Evolutionary conservation across 164 flowering plant genomes (phyloP), one percentile per base, ranked within the genome.

Genomic region (Nelumbo lutea): DNA sequence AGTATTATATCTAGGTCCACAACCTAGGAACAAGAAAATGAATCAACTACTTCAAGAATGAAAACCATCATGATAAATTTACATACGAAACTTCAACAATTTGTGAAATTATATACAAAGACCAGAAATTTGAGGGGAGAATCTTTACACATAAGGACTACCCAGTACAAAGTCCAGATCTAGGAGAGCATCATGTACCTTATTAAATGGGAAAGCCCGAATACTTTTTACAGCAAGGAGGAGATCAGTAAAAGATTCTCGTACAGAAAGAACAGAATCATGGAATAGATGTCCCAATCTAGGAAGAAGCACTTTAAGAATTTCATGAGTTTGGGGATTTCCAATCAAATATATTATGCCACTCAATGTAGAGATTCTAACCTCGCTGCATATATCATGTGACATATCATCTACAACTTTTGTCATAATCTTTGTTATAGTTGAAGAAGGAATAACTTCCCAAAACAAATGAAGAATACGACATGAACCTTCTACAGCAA

Each of bases 401-500:
- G 90, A 79, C 88, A 87, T 86, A 57, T 88, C 88, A 75, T 88
- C 90, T 67, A 91, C 80, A 57, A 89, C 80, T 77, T 80, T 86
- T 9, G 86, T 80, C 8, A 93, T 64, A 2, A 86, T 74, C 71
- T 90, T 93, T 59, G 92, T 86, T 67, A 93, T 96, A 64, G 80
- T 77, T 67, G 90, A 70, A 63, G 96, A 79, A 66, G 99, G 92
- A 73, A 96, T 86, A 42, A 96, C 70, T 83, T 96, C 99, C 99
- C 99, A 93, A 65, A 90, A 93, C 57, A 90, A 69, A 85, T 84
- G 80, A 72, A 93, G 93, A 70, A 90, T 76, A 50, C 97, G 96
- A 69, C 97, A 93, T 72, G 81, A 82, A 67, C 99, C 98, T 86
- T 96, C 97, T 41, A 93, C 98, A 39, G 99, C 97, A 69, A 86